Conservation (phyloP, 805 yeast genomes). For the Candida ovalis region DNA sequence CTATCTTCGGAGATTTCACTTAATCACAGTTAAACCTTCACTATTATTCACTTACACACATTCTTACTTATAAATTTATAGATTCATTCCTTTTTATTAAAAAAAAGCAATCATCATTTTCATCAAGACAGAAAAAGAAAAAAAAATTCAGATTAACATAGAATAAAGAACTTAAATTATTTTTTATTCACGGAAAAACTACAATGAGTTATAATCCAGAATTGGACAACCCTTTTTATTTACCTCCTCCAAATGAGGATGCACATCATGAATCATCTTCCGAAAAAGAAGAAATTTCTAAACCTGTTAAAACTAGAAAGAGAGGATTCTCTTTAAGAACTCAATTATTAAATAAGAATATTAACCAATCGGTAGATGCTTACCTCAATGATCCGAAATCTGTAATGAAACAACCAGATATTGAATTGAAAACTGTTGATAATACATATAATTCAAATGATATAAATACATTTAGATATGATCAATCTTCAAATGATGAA, state of each 20-base stretch:
- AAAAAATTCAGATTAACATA: too few relatives aligned
- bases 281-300: neutral
- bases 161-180: too few relatives aligned
- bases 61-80: neutral
- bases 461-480: slow-evolving; percentile 14
- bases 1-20: too few relatives aligned
- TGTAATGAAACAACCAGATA: slow-evolving; percentile 20
- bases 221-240: neutral
- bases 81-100: neutral
- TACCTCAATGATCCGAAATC: slow-evolving; percentile 6
- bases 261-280: neutral
- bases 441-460: slow-evolving; percentile 27
- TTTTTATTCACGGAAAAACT: too few relatives aligned
- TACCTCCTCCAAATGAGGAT: neutral
- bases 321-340: slow-evolving; percentile 67
- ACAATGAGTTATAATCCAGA: neutral
- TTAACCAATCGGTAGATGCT: slow-evolving; percentile 24
- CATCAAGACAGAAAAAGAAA: too few relatives aligned
- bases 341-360: slow-evolving; percentile 52
- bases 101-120: too few relatives aligned
- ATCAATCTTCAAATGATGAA: slow-evolving; percentile 2
- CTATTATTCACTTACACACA: neutral
- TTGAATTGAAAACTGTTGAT: slow-evolving; percentile 32
- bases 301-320: slow-evolving; percentile 38
- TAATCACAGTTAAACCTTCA: neutral